phyloP scores from a whole-genome alignment of 164 flowering plant genomes.

The Nelumbo lutea region DNA sequence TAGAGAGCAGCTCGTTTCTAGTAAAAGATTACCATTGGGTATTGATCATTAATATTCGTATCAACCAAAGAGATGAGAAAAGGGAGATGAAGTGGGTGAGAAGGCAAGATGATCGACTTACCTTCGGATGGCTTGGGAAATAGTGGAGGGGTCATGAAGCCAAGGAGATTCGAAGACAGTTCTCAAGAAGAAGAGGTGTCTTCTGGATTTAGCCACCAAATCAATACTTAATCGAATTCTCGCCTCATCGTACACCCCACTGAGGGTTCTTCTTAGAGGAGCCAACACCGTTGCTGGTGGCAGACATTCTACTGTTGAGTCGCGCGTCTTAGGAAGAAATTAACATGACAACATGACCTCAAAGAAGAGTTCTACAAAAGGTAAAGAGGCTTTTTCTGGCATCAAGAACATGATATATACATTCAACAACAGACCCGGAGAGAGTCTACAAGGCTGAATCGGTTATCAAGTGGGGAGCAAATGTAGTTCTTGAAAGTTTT shows the following conservation, averaged over 20 bases:
- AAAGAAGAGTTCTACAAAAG: too few relatives aligned
- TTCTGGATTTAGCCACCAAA: constrained; percentile 71
- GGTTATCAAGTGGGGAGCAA: too few relatives aligned
- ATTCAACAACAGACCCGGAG: too few relatives aligned
- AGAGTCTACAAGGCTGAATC: too few relatives aligned
- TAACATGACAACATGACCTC: too few relatives aligned
- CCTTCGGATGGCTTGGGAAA: constrained; percentile 70
- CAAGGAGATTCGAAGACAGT: constrained; percentile 51
- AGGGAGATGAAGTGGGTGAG: neutral
- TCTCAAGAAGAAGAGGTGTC: constrained; percentile 49
- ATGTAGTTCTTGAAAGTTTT: too few relatives aligned
- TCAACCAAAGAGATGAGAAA: neutral
- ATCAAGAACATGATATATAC: too few relatives aligned
- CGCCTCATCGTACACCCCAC: constrained; percentile 38
- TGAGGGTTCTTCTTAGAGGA: constrained; percentile 22
- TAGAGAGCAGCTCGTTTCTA: constrained; percentile 77
- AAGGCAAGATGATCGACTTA: constrained; percentile 1
- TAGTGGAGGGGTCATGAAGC: constrained; percentile 45
- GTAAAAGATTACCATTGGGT: constrained; percentile 4
- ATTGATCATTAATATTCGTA: too few relatives aligned
- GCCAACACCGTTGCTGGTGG: neutral
- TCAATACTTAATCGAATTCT: constrained; percentile 40
- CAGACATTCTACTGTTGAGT: neutral
- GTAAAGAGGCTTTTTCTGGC: too few relatives aligned
- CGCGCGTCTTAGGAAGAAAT: too few relatives aligned